Base-by-base conservation (phyloP, 768 basidiomycete species). In the Kondoa malvinella region DNA sequence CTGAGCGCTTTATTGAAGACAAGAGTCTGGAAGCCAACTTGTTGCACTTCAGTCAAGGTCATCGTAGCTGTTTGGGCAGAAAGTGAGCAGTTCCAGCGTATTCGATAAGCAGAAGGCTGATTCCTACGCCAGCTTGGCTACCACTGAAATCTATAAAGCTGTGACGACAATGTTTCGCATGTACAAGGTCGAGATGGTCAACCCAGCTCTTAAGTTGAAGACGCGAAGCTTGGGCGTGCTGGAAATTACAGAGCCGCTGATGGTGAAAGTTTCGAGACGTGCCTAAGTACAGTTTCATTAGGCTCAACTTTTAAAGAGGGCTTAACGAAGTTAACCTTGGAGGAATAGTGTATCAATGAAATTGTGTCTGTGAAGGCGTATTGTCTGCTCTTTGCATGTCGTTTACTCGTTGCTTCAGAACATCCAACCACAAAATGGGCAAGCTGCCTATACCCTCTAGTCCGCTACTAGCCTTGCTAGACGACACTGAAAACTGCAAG, bases 401-500 rank as follows among this genome's bases (percentile, higher is more conserved):
- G n/a, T n/a, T n/a, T n/a, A n/a, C n/a, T n/a, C n/a, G n/a, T 50
- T 50, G 40, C 21, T 50, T 8, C 40, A 8, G 12, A 8, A 8
- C 40, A 8, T 8, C 40, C 40, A 50, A 50, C 40, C 8, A 50
- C 21, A 50, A 50, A 8, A 59, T 59, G 58, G 14, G 8, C 58
- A 25, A 25, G 58, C 58, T 59, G 25, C 58, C 58, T 59, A 4
- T 59, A 14, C 58, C 58, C 27, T 59, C 58, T 8, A 59, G 58
- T 31, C 68, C 68, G 30, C 34, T 69, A 33, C 32, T 69, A 34
- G 31, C 30, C 21, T 58, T 67, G 4, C 17, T 69, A 14, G 58
- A 67, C 4, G 57, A 67, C 16, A 2, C 25, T 27, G 40, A n/a
- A n/a, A n/a, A 65, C 21, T 65, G 77, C 0, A 70, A 63, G 29